Percentiles rank a stretch among this genome's conserved stretches.
phyloP scores from a whole-genome alignment of 768 basidiomycete species.

The Rhodotorula sphaerocarpa region DNA sequence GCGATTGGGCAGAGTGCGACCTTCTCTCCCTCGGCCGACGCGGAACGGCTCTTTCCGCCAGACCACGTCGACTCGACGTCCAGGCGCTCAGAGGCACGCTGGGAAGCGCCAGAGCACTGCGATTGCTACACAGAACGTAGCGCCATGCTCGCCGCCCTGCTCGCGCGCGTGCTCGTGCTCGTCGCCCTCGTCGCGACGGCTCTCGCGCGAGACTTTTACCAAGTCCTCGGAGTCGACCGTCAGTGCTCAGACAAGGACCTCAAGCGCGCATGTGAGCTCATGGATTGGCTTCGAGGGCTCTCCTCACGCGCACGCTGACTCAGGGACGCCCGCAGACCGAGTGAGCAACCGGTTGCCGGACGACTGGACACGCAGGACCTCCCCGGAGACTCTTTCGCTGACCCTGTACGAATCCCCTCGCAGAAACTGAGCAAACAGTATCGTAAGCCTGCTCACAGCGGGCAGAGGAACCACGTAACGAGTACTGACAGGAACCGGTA shows the following conservation, averaged over 20 bases:
- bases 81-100: not conserved
- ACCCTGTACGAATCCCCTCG: not conserved
- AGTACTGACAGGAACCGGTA: not conserved
- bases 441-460: not conserved
- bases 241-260: constrained; percentile 13
- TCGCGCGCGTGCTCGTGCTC: constrained; percentile 41
- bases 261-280: constrained; percentile 11
- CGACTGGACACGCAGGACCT: too few relatives aligned
- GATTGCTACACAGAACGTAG: too few relatives aligned
- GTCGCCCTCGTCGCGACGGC: constrained; percentile 5
- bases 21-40: too few relatives aligned
- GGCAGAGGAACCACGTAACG: constrained; percentile 58
- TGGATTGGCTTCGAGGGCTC: too few relatives aligned
- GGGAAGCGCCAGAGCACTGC: too few relatives aligned
- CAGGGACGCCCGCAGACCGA: not conserved
- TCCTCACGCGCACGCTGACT: too few relatives aligned
- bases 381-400: not conserved
- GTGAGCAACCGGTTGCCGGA: not conserved
- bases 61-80: too few relatives aligned
- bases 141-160: constrained; percentile 29
- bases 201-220: constrained; percentile 63
- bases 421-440: constrained; percentile 34
- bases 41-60: too few relatives aligned
- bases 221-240: constrained; percentile 54
- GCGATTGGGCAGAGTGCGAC: too few relatives aligned